These are phyloP conservation scores for Cordyceps javanica DNA, from an alignment of 2,329 filamentous ascomycete species.

Conservation along the genomic window DNA sequence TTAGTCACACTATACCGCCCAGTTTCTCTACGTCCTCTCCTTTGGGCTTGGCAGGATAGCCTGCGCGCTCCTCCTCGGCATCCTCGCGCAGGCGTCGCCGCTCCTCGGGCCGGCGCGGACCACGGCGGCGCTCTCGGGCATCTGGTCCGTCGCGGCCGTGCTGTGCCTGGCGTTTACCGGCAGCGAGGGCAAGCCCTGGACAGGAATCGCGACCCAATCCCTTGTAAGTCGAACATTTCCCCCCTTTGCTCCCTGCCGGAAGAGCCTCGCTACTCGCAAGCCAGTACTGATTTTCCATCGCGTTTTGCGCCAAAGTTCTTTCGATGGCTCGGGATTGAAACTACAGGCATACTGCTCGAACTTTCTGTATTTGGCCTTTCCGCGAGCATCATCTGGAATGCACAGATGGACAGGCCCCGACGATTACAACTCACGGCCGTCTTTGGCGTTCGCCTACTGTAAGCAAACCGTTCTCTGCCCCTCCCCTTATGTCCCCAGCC, in stretches of 20 bases:
- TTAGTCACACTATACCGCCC: neutral
- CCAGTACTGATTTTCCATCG: too few species aligned
- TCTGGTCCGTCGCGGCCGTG: neutral
- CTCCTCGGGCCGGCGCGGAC: neutral
- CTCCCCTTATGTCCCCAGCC: too few species aligned
- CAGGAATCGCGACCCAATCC: neutral
- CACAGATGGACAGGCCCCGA: neutral
- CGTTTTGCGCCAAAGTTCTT: too few species aligned
- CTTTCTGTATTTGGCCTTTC: neutral
- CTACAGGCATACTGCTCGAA: neutral
- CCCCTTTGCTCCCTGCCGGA: too few species aligned
- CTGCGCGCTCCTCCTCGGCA: neutral
- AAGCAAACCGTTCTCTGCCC: too few species aligned
- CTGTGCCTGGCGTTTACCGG: neutral
- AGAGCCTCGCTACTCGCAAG: too few species aligned
- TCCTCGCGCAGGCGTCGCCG: neutral
- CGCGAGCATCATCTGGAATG: neutral
- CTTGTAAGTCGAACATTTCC: neutral
- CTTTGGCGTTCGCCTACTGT: neutral
- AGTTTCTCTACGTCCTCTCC: neutral
- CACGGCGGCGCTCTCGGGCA: neutral
- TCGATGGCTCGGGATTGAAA: slow-evolving; percentile 5
- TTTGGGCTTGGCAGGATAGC: neutral
- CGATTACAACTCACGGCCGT: neutral
- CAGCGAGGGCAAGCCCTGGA: neutral